Base-by-base conservation (phyloP, 31 red algal species). In the Bonnemaisonia californica region DNA sequence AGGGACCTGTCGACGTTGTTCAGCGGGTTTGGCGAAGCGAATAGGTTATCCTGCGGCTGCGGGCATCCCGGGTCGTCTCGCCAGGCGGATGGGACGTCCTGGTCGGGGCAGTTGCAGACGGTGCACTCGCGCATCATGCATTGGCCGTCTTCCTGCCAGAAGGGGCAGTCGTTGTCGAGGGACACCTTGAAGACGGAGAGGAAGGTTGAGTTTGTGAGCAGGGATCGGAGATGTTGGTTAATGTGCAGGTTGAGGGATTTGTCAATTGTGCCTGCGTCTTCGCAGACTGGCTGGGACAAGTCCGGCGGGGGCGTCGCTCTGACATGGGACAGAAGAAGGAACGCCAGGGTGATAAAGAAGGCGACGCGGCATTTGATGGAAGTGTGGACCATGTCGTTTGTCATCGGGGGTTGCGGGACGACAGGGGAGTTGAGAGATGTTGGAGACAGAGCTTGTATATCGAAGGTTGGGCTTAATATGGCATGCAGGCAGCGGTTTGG, bases 121-220 rank as follows among this genome's bases (percentile, higher is more conserved):
- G 83, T 75, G 77, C 96, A 98, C 57, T 98, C 96, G 33, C 86
- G 86, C 28, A 87, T 84, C 19, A 91, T 71, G 69, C 96, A 98
- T 58, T 71, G 57, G 41, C 69, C 71, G 48, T 79, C 79, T 54
- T 91, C 96, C 5, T 85, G 80, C 96, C 96, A 98, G 84, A 92
- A 95, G 11, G 96, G 96, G 70, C 96, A 98, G 33, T 67, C 62
- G 41, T 88, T 88, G 24, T 90, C 83, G 26, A 98, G 65, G 31
- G 86, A 77, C 22, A 95, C 89, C 23, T 80, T 56, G 82, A 98
- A 98, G 54, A 98, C 87, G 69, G 87, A 81, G 64, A 98, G 95
- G 51, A 87, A 98, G 11, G 80, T 88, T 19, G 92, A 94, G 33
- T 73, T 65, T 35, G 73, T 35, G 12, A 85, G 71, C 12, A 92